Evolutionary conservation across 1,139 yeast species (phyloP).

Genomic region (Kurtzmaniella quercitrusa): DNA sequence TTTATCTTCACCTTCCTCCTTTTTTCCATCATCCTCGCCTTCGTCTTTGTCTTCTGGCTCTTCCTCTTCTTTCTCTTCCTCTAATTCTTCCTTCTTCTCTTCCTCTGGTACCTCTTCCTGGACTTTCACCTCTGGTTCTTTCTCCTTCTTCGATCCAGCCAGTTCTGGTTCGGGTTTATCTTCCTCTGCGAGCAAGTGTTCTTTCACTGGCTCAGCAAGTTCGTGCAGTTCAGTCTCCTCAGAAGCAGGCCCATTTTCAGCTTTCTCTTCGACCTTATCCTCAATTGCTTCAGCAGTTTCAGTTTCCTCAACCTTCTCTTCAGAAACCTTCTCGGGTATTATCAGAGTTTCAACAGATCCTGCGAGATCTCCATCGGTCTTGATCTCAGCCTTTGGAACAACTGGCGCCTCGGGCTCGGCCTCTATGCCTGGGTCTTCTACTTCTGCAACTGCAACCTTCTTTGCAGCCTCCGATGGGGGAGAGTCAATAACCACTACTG

Average conservation of each 20-base stretch:
- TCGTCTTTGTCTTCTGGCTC: slow-evolving; percentile 9
- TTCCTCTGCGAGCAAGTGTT: background rate
- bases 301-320: background rate
- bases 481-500: background rate
- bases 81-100: slow-evolving; percentile 4
- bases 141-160: slow-evolving; percentile 6
- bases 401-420: slow-evolving; percentile 2
- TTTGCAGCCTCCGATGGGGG: slow-evolving; percentile 2
- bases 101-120: slow-evolving; percentile 3
- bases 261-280: background rate
- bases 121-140: slow-evolving; percentile 7
- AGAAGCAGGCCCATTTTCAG: background rate
- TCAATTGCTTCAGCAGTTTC: background rate
- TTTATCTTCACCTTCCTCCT: slow-evolving; percentile 3
- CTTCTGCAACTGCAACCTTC: slow-evolving; percentile 2
- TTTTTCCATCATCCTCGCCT: slow-evolving; percentile 2
- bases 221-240: background rate
- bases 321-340: background rate
- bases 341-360: background rate
- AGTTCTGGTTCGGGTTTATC: background rate
- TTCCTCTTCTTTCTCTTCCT: slow-evolving; percentile 3
- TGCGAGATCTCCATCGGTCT: background rate
- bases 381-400: background rate
- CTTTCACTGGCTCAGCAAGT: background rate
- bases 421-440: slow-evolving; percentile 5